Base-by-base conservation (phyloP, 805 yeast species). In the Teunomyces panamensis region DNA sequence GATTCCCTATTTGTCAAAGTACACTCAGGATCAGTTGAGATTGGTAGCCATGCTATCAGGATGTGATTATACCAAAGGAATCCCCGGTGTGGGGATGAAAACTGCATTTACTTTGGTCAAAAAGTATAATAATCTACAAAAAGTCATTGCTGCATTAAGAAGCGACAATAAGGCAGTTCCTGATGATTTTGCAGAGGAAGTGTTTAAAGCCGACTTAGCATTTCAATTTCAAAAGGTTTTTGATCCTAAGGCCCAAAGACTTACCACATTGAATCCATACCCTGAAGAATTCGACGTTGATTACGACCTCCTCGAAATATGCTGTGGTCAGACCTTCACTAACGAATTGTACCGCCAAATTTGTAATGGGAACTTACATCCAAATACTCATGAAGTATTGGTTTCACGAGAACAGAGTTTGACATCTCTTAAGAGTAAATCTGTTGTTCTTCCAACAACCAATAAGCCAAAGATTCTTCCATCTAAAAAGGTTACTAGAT, bases 61-160 rank as follows among this genome's bases (percentile, higher is more conserved):
- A 0, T 94, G 99, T 68, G 99, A 94, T 64, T 94, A 94, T 60
- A 88, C 97, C 0, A 81, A 81, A 46, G 99, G 99, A 0, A 73
- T 94, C 5, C 79, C 85, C 0, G 85, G 86, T 2, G 75, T 92
- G 11, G 99, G 99, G 0, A 73, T 90, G 8, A 80, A 82, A 39
- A 87, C 84, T 26, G 96, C 97, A 0, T 78, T 86, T 46, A 71
- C 68, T 35, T 62, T 85, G 39, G 83, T 89, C 1, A 71, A 73
- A 45, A 72, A 77, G 47, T 74, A 74, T 56, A 64, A 68, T 17
- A 72, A 74, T 1, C 73, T 84, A 54, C 84, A 84, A 11, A 72
- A 80, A 35, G 78, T 86, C 3, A 51, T 89, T 4, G 63, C 75
- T 52, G 77, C 78, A 17, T 71, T 89, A 47, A 69, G 75, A 47